Conservation (phyloP, 371 early-diverging fungal species). For the Saksenaea vasiformis region DNA sequence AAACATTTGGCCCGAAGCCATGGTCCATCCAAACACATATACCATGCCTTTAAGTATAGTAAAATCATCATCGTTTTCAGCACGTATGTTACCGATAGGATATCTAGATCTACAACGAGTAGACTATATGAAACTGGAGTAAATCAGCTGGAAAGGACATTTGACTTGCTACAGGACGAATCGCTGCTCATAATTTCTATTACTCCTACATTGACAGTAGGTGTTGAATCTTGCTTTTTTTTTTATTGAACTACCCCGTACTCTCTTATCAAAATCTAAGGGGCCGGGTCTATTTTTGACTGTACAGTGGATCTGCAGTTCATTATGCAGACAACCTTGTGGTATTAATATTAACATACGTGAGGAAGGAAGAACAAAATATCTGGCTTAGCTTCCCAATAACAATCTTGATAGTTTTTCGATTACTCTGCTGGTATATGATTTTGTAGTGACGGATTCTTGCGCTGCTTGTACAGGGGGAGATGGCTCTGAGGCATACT, state of each 20-base stretch:
- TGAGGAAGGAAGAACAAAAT: neutral
- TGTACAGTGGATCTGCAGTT: neutral
- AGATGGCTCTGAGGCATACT: neutral
- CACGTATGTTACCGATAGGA: no score
- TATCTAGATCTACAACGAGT: no score
- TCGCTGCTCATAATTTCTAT: no score
- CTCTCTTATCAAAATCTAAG: neutral
- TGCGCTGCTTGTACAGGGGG: neutral
- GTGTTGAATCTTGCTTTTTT: no score
- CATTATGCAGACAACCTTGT: neutral
- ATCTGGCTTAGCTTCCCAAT: neutral
- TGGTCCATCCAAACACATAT: no score
- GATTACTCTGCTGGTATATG: neutral
- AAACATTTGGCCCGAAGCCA: no score
- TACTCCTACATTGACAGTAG: no score
- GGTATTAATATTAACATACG: neutral
- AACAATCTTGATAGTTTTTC: neutral
- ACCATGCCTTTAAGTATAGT: no score
- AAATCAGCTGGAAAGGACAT: no score
- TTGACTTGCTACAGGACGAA: no score
- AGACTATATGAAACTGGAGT: no score
- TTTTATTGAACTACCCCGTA: neutral
- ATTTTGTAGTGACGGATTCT: neutral
- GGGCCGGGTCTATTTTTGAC: neutral
- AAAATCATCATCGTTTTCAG: no score